A percentile compares a stretch with the other conserved stretches of the same genome.
phyloP scores from a whole-genome alignment of 768 basidiomycete species.

The Boletus patriciae region DNA sequence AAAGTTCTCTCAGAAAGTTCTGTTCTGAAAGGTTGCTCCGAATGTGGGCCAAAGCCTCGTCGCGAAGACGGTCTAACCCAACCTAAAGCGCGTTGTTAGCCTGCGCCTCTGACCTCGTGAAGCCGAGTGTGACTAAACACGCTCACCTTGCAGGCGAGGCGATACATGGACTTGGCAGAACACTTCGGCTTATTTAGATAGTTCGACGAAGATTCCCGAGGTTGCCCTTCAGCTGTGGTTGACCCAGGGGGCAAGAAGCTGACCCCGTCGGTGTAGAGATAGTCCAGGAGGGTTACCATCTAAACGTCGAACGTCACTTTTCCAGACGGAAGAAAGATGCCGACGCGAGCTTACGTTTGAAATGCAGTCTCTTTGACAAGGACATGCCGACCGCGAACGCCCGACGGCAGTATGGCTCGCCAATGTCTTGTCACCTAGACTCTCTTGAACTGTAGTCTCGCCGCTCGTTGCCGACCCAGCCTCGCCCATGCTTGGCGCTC shows the following conservation, averaged over 20 bases:
- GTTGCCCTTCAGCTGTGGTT: neutral
- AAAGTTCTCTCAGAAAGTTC: slow-evolving; percentile 26
- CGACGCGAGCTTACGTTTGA: slow-evolving; percentile 21
- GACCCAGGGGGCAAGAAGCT: slow-evolving; percentile 33
- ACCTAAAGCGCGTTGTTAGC: slow-evolving; percentile 7
- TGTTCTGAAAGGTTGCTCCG: slow-evolving; percentile 16
- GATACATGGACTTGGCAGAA: slow-evolving; percentile 48
- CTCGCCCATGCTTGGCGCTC: too few relatives aligned
- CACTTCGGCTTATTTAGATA: slow-evolving; percentile 22
- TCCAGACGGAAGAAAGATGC: neutral
- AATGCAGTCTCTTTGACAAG: slow-evolving; percentile 31
- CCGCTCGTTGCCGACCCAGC: neutral
- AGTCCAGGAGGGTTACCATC: slow-evolving; percentile 44
- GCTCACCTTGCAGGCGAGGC: slow-evolving; percentile 39
- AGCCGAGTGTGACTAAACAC: neutral
- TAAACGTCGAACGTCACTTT: slow-evolving; percentile 5
- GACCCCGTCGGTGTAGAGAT: slow-evolving; percentile 39
- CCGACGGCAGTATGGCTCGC: neutral
- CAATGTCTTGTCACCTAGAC: neutral
- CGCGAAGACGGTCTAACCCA: slow-evolving; percentile 18
- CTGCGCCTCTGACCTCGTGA: neutral
- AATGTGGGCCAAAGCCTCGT: slow-evolving; percentile 21
- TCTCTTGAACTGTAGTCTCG: neutral
- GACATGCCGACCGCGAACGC: slow-evolving; percentile 19
- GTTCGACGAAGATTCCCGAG: neutral